A percentile compares a stretch with the other conserved stretches of the same genome.
phyloP scores from a whole-genome alignment of 805 yeast species.

The Yarrowia sp. region DNA sequence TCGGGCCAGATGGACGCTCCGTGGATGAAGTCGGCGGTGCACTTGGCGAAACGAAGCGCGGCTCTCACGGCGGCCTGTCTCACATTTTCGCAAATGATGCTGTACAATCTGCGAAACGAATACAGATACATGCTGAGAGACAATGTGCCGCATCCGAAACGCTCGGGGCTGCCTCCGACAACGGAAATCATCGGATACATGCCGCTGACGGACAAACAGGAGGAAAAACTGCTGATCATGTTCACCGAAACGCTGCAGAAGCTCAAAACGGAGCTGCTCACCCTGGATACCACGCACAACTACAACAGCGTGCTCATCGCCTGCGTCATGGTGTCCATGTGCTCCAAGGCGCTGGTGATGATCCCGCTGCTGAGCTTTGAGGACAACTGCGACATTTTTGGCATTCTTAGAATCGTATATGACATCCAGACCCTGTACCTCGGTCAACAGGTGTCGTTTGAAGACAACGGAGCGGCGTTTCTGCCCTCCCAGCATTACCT shows the following conservation, averaged over 20 bases:
- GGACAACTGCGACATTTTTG: background rate
- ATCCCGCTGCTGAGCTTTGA: conserved; percentile 11
- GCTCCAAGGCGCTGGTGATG: background rate
- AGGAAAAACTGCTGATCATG: background rate
- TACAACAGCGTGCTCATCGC: conserved; percentile 13
- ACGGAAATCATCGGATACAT: background rate
- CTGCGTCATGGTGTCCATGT: conserved; percentile 27
- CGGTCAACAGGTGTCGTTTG: background rate
- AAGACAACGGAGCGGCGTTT: background rate
- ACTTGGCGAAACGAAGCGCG: background rate
- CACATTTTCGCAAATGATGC: conserved; percentile 10
- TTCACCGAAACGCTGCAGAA: background rate
- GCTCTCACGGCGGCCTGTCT: conserved; percentile 5
- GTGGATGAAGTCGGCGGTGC: conserved; percentile 11
- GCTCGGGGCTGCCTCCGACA: background rate
- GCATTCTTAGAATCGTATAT: background rate
- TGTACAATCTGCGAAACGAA: conserved; percentile 2
- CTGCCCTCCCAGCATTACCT: background rate
- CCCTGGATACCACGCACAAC: background rate
- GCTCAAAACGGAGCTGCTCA: background rate
- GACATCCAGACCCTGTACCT: background rate
- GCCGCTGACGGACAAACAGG: background rate
- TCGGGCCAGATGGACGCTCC: conserved; percentile 1
- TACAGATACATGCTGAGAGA: background rate
- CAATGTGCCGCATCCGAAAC: background rate